A percentile compares a stretch with the other conserved stretches of the same genome.
phyloP scores from a whole-genome alignment of 1,139 yeast species.

The Saccharomyces pastorianus region DNA sequence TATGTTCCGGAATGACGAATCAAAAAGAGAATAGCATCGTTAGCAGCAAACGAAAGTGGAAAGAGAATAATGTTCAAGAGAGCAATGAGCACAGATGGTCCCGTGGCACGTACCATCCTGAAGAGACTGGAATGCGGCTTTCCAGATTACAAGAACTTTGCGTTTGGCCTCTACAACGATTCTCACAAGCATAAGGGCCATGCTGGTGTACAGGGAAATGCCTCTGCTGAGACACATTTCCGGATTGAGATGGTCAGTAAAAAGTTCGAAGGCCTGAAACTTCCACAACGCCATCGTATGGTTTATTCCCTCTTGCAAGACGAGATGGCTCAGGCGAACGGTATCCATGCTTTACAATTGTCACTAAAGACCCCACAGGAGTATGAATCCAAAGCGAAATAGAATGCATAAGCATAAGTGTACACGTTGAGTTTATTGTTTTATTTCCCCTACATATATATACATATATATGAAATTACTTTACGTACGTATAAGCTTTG shows the following conservation, averaged over 20 bases:
- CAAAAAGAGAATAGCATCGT: background rate
- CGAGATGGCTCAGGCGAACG: slow-evolving; percentile 53
- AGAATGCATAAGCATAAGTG: slow-evolving; percentile 4
- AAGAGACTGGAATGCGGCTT: slow-evolving; percentile 41
- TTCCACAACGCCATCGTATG: slow-evolving; percentile 74
- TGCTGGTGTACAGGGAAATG: slow-evolving; percentile 66
- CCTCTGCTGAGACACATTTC: slow-evolving; percentile 81
- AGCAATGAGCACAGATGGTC: slow-evolving; percentile 34
- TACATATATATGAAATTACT: slow-evolving; percentile 1
- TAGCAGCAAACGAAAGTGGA: background rate
- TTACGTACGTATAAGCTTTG: background rate
- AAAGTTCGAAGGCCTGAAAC: slow-evolving; percentile 53
- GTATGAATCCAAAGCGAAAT: slow-evolving; percentile 30
- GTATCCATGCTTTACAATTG: slow-evolving; percentile 86
- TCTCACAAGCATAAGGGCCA: slow-evolving; percentile 87
- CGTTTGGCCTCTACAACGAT: slow-evolving; percentile 53
- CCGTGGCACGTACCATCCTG: slow-evolving; percentile 45
- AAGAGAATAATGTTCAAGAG: background rate
- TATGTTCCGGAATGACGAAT: background rate
- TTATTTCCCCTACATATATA: background rate
- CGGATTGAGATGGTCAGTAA: slow-evolving; percentile 63
- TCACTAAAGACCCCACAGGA: slow-evolving; percentile 73
- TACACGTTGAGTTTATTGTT: background rate
- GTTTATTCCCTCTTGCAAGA: slow-evolving; percentile 63
- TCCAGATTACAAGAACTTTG: slow-evolving; percentile 43